Evolutionary conservation across 768 basidiomycete species (phyloP), one percentile per base, ranked within the genome.

Genomic region (Strobilomyces confusus): DNA sequence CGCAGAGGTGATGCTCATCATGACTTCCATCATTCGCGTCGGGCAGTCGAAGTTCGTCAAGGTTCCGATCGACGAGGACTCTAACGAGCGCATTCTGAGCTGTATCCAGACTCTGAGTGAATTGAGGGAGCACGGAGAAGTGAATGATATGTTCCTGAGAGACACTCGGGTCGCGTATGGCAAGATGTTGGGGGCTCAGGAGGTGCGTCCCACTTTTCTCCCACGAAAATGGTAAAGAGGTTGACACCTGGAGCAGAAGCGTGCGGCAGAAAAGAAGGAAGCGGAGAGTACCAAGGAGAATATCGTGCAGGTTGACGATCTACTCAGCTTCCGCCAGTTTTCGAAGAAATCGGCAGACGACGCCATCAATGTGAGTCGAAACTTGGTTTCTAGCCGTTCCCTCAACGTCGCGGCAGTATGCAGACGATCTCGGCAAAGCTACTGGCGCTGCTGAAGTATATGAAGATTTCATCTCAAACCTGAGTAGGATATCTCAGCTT

Each of bases 1-100:
- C 26, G 97, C 97, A 13, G 95, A 99, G 79, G 89, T 91, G 6
- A 98, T 99, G 91, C 79, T 99, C 49, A 92, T 98, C 68, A 98
- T 99, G 97, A 87, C 94, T 1, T 97, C 94, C 9, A 79, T 94
- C 67, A 90, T 98, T 66, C 92, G 97, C 44, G 92, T 98, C 51
- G 97, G 97, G 34, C 95, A 98, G 73, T 95, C 93, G 49, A 95
- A 95, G 67, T 95, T 95, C 60, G 89, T 88, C 41, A 84, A 90
- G 0, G 87, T 86, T 2, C 89, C 91, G n/a, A 99, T 99, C 59
- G 97, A 99, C 74, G 97, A 99, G 68, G 97, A 99, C 69, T 95
- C 93, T 6, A 88, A 84, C 60, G 97, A 99, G 71, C 86, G 97
- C 23, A 92, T 99, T 71, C 82, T 97, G 79, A 91, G 88, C 69